These are phyloP conservation scores for Echeveria elegans DNA, from an alignment of 164 flowering plant species.

Conservation along the genomic window DNA sequence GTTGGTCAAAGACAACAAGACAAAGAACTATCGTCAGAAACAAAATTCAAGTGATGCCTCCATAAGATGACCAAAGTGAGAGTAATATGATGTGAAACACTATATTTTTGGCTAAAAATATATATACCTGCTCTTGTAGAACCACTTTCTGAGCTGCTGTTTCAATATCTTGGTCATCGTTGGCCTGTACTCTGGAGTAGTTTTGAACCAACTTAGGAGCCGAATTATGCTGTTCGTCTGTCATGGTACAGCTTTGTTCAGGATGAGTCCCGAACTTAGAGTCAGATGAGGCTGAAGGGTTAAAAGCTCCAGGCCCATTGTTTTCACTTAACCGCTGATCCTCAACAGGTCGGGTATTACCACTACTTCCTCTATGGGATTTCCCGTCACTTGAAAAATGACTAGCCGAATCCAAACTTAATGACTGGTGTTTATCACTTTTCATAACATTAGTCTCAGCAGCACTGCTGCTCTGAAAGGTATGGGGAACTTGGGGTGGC, in stretches of 20 bases:
- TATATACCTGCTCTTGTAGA: slow-evolving; percentile 4
- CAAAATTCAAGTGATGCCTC: background rate
- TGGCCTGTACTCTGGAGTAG: background rate
- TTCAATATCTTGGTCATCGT: background rate
- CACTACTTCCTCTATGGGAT: slow-evolving; percentile 3
- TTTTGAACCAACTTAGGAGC: background rate
- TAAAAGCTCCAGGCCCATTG: background rate
- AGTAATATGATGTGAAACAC: background rate
- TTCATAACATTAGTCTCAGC: slow-evolving; percentile 2
- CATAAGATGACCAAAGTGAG: background rate
- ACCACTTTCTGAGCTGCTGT: slow-evolving; percentile 8
- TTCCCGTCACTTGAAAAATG: background rate
- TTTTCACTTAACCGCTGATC: background rate
- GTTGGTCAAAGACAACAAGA: slow-evolving; percentile 10
- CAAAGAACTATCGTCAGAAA: background rate
- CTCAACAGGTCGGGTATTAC: background rate
- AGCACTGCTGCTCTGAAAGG: background rate
- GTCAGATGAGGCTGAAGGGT: background rate
- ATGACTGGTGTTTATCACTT: too few species aligned
- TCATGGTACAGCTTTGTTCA: background rate
- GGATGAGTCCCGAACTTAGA: background rate
- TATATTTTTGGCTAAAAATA: background rate
- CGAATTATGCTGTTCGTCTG: background rate
- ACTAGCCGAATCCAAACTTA: slow-evolving; percentile 1
- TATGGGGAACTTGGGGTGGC: background rate